Base-by-base conservation (phyloP, 140 eudicot genomes). In the Erigeron philadelphicus region DNA sequence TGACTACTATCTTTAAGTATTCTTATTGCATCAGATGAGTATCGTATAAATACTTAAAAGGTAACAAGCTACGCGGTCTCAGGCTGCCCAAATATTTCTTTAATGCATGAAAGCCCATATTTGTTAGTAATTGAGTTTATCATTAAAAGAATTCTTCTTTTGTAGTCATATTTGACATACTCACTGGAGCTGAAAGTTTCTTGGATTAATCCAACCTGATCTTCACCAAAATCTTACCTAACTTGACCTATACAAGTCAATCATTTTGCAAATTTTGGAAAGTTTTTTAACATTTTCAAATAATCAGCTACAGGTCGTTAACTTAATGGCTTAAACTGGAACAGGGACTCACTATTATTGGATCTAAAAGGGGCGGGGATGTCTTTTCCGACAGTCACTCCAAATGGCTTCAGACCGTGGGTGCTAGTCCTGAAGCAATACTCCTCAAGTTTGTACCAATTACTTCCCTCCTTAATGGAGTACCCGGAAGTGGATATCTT, bases 401-500 rank as follows among this genome's bases (percentile, higher is more conserved):
- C 55, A 81, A 83, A 66, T 93, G 98, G 98, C 93, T 89, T 41
- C 96, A 93, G 84, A 89, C 96, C 0, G 89, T 93, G 55, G 81
- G 87, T 41, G 81, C 86, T 41, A 80, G 77, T 56, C 98, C 98
- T 11, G 98, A 93, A 78, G 95, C 95, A 41, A 78, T 93, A 52
- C 84, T 74, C 52, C 80, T 93, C 75, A 89, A 89, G 71, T 87
- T 93, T 77, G 96, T 93, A 63, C 98, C 98, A 0, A 89, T 93
- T 70, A 86, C 96, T 65, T 89, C 96, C 74, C 95, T 93, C 8
- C 98, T 93, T 70, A 81, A 80, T 35, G 98, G 98, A 11, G 87
- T 93, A 78, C 95, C 93, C 7, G 98, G 98, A 18, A 93, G 98
- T 67, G 98, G 96, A 67, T 89, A 93, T 86, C 96, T 93, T 54